Conservation (phyloP, 306 rosid genomes). For the Rosa persica region DNA sequence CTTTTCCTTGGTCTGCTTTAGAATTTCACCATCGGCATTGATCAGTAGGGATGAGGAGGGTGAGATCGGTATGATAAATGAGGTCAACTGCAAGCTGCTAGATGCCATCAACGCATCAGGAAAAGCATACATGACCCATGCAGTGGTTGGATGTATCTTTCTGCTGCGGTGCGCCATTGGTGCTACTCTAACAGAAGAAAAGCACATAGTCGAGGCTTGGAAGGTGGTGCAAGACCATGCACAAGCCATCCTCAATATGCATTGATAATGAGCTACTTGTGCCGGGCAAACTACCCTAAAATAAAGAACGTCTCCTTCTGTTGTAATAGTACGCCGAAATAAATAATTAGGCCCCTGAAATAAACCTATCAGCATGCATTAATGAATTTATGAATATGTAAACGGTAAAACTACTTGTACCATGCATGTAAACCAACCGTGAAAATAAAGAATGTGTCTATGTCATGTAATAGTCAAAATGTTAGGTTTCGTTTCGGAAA, state of each 20-base stretch:
- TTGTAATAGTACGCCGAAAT: too few relatives aligned
- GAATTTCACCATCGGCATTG: neutral
- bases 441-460: too few relatives aligned
- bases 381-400: too few relatives aligned
- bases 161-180: conserved; percentile 48
- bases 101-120: conserved; percentile 49
- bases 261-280: too few relatives aligned
- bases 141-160: conserved; percentile 35
- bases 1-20: neutral
- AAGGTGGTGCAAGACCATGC: conserved; percentile 44
- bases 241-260: conserved; percentile 1
- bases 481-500: too few relatives aligned
- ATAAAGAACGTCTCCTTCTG: too few relatives aligned
- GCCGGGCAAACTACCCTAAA: too few relatives aligned
- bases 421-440: too few relatives aligned
- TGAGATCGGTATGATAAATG: neutral
- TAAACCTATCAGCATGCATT: too few relatives aligned
- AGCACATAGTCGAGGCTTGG: conserved; percentile 44
- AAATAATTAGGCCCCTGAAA: too few relatives aligned
- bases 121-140: conserved; percentile 43
- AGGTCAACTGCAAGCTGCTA: conserved; percentile 23
- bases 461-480: too few relatives aligned
- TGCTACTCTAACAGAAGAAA: conserved; percentile 47
- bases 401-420: too few relatives aligned
- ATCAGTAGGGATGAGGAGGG: neutral